phyloP scores from a whole-genome alignment of 345 rosid genomes.

The Litchi chinensis region DNA sequence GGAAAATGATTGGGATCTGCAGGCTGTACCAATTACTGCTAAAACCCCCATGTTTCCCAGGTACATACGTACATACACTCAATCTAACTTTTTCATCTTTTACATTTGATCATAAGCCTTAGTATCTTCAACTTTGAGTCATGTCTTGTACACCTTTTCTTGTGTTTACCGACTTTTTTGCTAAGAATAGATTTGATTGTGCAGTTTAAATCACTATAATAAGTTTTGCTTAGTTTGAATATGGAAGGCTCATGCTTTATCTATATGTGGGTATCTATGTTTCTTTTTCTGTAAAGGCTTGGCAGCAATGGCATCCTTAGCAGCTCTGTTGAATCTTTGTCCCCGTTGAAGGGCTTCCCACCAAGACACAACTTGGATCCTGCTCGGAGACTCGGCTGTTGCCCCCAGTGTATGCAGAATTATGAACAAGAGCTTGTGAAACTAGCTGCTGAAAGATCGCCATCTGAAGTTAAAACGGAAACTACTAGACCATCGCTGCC shows the following conservation, averaged over 20 bases:
- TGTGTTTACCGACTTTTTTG: slow-evolving; percentile 12
- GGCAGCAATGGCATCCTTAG: slow-evolving; percentile 57
- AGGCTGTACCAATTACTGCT: slow-evolving; percentile 82
- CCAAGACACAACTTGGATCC: slow-evolving; percentile 49
- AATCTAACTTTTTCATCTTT: background rate
- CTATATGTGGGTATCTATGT: background rate
- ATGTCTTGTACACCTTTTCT: slow-evolving; percentile 1
- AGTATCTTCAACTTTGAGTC: slow-evolving; percentile 9
- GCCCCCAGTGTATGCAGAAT: slow-evolving; percentile 65
- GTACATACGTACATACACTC: slow-evolving; percentile 18
- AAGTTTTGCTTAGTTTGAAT: background rate
- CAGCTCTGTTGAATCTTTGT: slow-evolving; percentile 55
- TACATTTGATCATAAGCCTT: background rate
- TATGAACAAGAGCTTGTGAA: slow-evolving; percentile 67
- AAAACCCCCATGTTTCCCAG: slow-evolving; percentile 68
- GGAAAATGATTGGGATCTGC: slow-evolving; percentile 97
- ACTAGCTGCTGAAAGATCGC: slow-evolving; percentile 43
- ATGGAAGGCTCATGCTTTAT: background rate
- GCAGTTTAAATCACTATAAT: slow-evolving; percentile 3
- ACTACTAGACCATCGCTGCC: slow-evolving; percentile 52
- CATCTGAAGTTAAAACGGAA: slow-evolving; percentile 50
- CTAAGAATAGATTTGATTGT: background rate
- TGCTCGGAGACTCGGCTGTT: slow-evolving; percentile 48
- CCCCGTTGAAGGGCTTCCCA: slow-evolving; percentile 59
- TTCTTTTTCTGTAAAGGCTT: slow-evolving; percentile 43